Evolutionary conservation across 164 flowering plant species (phyloP), one percentile per base, ranked within the genome.

Genomic region (Saururus chinensis): DNA sequence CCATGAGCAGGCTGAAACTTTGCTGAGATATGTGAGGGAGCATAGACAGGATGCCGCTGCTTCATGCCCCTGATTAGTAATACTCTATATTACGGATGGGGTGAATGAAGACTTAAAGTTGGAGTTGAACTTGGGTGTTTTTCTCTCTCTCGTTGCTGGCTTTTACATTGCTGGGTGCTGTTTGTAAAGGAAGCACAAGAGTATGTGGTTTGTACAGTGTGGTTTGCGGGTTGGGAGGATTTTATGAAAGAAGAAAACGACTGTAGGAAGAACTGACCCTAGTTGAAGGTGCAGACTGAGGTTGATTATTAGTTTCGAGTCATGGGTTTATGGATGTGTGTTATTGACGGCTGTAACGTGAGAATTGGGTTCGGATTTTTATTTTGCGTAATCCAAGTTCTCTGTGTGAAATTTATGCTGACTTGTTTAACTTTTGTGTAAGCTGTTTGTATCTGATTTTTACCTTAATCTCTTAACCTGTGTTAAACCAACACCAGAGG

Each of bases 1-100:
- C 11, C 65, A 66, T 69, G 69, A 49, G 68, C 93, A 92, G 98
- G 98, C 98, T n/a, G 96, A 87, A 67, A 81, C 76, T 14, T 87
- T 88, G 62, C 87, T 92, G 22, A 76, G 72, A 64, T 83, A 84
- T 71, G 65, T 92, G 79, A 81, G 98, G 71, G 98, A 87, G 65
- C 80, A 92, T 57, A 84, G 98, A 67, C 83, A 82, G 56, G 96
- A 56, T 23, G 60, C 79, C 12, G 73, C 83, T 8, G 59, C 78
- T 51, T 79, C 86, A 52, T 79, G 76, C 62, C 79, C 86, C 58
- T 72, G 60, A 61, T 63, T 52, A 51, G 9, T 40, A 21, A 25
- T 6, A 0, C 14, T 21, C 9, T 1, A 30, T 30, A 30, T 6
- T 30, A 30, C 37, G 1, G 60, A n/a, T 55, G 13, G 42, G 37